Conservation (phyloP, 1,284 basidiomycete species). For the Vanrija humicola region DNA sequence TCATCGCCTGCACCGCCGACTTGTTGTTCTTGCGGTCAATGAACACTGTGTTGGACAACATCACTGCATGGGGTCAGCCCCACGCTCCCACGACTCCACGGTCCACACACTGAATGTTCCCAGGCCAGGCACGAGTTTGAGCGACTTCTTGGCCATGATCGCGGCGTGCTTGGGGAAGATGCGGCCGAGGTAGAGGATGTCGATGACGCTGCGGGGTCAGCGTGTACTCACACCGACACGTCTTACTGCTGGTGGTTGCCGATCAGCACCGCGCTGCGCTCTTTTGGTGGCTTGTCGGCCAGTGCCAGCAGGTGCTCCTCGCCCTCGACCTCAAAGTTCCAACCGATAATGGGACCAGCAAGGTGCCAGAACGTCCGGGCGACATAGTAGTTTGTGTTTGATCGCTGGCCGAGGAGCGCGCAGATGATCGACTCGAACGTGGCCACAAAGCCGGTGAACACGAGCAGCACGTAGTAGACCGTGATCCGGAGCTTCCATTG, state of each 20-base stretch:
- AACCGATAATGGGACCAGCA: conserved; percentile 65
- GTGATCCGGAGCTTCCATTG: conserved; percentile 61
- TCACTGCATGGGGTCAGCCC: conserved; percentile 53
- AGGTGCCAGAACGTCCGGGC: conserved; percentile 79
- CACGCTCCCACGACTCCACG: neutral
- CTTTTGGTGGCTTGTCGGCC: conserved; percentile 50
- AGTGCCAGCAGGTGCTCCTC: conserved; percentile 67
- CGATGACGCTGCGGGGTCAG: conserved; percentile 61
- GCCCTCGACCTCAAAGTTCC: conserved; percentile 77
- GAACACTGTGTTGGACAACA: conserved; percentile 84
- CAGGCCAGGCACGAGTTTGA: conserved; percentile 77
- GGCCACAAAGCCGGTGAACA: conserved; percentile 71
- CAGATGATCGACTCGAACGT: conserved; percentile 67
- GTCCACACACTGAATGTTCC: conserved; percentile 70
- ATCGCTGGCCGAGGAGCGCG: conserved; percentile 64
- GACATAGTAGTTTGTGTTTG: conserved; percentile 80
- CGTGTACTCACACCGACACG: neutral
- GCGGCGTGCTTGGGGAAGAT: conserved; percentile 79
- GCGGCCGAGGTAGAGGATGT: conserved; percentile 78
- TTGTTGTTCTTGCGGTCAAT: conserved; percentile 80
- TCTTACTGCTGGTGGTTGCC: conserved; percentile 80
- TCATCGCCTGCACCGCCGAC: conserved; percentile 72
- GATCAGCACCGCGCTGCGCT: conserved; percentile 60
- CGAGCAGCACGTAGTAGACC: conserved; percentile 70
- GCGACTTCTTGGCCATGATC: conserved; percentile 91